These are phyloP conservation scores for Candida saitoana DNA, from an alignment of 805 yeast genomes.

Conservation along the genomic window DNA sequence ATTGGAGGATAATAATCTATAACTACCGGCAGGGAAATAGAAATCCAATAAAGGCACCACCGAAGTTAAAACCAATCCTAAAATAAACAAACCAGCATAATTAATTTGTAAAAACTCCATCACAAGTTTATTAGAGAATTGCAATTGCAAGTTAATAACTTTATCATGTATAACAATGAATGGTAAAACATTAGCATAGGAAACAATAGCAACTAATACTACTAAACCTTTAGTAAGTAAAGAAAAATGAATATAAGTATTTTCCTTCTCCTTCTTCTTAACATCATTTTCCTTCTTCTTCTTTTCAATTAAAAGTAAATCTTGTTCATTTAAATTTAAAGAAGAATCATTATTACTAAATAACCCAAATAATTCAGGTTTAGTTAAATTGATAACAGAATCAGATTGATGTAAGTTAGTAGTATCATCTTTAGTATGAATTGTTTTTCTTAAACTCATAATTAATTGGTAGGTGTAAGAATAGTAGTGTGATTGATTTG, in stretches of 20 bases:
- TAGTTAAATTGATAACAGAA: constrained; percentile 46
- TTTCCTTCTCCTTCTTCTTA: neutral
- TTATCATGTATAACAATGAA: neutral
- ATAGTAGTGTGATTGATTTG: too few species aligned
- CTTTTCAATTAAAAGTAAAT: constrained; percentile 2
- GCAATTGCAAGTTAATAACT: neutral
- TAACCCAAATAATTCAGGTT: constrained; percentile 48
- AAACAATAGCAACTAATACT: neutral
- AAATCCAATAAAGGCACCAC: constrained; percentile 45
- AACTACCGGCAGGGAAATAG: constrained; percentile 20
- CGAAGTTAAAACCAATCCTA: constrained; percentile 58
- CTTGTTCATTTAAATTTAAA: constrained; percentile 29
- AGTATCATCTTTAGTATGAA: neutral
- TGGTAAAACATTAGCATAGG: neutral
- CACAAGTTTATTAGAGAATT: neutral
- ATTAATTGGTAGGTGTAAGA: too few species aligned
- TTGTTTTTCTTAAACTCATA: neutral
- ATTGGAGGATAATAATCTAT: constrained; percentile 30
- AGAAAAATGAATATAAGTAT: neutral
- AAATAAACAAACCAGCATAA: constrained; percentile 23
- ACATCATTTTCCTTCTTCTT: constrained; percentile 2
- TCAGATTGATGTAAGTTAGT: constrained; percentile 14
- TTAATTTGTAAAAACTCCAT: neutral
- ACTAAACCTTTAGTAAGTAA: neutral
- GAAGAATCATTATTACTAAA: constrained; percentile 42